A percentile compares a stretch with the other conserved stretches of the same genome.
These are phyloP conservation scores for Calonectria henricotiae DNA, from an alignment of 2,329 filamentous ascomycete genomes.

Conservation along the genomic window DNA sequence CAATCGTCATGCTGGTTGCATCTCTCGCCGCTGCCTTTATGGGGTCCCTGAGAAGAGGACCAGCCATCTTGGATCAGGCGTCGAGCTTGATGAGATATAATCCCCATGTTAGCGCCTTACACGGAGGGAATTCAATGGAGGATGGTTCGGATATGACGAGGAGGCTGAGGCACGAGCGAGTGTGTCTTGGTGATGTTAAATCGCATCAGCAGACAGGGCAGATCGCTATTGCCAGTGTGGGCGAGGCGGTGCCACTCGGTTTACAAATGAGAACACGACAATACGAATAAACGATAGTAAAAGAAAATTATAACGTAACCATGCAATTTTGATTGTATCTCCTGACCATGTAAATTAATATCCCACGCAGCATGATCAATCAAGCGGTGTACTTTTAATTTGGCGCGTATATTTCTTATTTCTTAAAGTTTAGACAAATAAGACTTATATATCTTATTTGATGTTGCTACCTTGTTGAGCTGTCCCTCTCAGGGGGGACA, in stretches of 20 bases:
- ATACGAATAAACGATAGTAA: not conserved
- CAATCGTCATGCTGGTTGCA: conserved; percentile 18
- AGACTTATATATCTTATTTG: too few relatives aligned
- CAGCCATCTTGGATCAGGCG: conserved; percentile 27
- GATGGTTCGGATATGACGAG: conserved; percentile 19
- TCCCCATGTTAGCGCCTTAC: not conserved
- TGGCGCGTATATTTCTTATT: too few relatives aligned
- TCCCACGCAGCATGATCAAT: too few relatives aligned
- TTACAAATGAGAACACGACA: not conserved
- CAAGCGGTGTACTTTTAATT: too few relatives aligned
- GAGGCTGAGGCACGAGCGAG: conserved; percentile 1
- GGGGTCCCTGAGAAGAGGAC: conserved; percentile 15
- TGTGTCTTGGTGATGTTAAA: conserved; percentile 27
- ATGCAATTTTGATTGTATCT: too few relatives aligned
- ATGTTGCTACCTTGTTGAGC: too few relatives aligned
- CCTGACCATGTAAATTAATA: too few relatives aligned
- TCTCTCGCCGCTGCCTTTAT: conserved; percentile 7
- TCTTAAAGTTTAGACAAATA: too few relatives aligned
- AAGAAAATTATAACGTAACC: not conserved
- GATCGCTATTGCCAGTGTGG: conserved; percentile 20
- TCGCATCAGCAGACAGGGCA: conserved; percentile 14
- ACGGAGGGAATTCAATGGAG: conserved; percentile 21
- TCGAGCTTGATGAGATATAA: conserved; percentile 27
- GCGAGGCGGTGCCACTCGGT: conserved; percentile 7
- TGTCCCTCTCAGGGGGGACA: too few relatives aligned